A percentile compares a stretch with the other conserved stretches of the same genome.
Conservation (phyloP, 2,329 filamentous ascomycete genomes). For the Fusarium sp. region DNA sequence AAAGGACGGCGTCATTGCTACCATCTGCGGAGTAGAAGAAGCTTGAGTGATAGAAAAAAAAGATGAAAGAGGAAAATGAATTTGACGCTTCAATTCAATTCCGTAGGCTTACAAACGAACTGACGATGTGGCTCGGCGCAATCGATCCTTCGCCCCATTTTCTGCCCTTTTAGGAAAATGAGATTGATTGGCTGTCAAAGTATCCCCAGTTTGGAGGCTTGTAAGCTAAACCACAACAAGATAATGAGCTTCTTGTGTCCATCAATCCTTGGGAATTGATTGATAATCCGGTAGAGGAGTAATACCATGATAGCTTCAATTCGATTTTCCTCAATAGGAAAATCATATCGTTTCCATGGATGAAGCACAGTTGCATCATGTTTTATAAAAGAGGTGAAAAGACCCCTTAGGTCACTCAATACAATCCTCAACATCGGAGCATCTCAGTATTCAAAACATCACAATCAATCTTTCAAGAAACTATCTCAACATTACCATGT, state of each 20-base stretch:
- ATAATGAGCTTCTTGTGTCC: not conserved
- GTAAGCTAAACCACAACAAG: slow-evolving; percentile 8
- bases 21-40: accelerated
- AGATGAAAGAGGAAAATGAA: slow-evolving; percentile 8
- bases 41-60: not conserved
- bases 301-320: not conserved
- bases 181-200: not conserved
- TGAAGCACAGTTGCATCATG: too few species aligned
- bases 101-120: not conserved
- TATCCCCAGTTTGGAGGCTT: not conserved
- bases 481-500: not conserved
- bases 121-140: not conserved
- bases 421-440: not conserved
- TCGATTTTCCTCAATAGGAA: too few species aligned
- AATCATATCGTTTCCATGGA: too few species aligned
- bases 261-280: not conserved
- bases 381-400: slow-evolving; percentile 1
- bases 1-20: not conserved
- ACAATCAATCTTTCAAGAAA: not conserved
- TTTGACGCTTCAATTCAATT: not conserved
- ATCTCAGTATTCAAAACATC: not conserved
- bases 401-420: too few species aligned
- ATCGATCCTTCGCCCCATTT: not conserved
- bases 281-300: not conserved
- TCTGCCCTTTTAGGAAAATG: slow-evolving; percentile 29